These are phyloP conservation scores for Ophiocordyceps australis DNA, from an alignment of 2,329 filamentous ascomycete species.

Conservation along the genomic window DNA sequence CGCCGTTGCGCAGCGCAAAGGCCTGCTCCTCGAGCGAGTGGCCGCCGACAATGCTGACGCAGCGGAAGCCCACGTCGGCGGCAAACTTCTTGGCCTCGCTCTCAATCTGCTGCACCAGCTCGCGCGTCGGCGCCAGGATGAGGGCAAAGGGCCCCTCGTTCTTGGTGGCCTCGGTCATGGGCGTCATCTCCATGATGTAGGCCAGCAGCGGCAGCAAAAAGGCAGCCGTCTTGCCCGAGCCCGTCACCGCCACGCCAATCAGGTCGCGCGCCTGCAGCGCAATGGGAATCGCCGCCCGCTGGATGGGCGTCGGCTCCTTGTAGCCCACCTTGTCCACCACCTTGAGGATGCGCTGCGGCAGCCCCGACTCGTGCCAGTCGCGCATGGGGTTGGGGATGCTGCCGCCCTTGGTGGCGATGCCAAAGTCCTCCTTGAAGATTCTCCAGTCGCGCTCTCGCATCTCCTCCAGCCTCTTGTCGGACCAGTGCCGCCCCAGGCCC, in stretches of 20 bases:
- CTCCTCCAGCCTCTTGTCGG: constrained; percentile 75
- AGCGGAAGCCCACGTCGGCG: constrained; percentile 74
- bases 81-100: constrained; percentile 88
- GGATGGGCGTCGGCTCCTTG: constrained; percentile 77
- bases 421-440: constrained; percentile 99
- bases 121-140: constrained; percentile 88
- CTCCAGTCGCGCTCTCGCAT: constrained; percentile 98
- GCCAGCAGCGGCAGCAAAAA: constrained; percentile 84
- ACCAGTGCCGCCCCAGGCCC: constrained; percentile 84
- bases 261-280: constrained; percentile 82
- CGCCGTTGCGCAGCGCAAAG: constrained; percentile 75
- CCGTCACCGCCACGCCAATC: constrained; percentile 95
- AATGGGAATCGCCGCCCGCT: constrained; percentile 88
- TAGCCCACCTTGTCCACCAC: constrained; percentile 79
- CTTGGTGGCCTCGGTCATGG: constrained; percentile 68
- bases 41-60: constrained; percentile 94
- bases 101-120: constrained; percentile 95
- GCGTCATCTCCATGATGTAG: constrained; percentile 82
- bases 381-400: constrained; percentile 92
- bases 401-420: constrained; percentile 86
- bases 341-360: constrained; percentile 61
- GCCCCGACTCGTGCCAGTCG: constrained; percentile 68
- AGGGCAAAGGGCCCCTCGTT: constrained; percentile 96
- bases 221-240: constrained; percentile 94
- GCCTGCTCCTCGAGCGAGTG: constrained; percentile 90